Conservation (phyloP, 1,139 yeast genomes). For the Saccharomyces hybrid region DNA sequence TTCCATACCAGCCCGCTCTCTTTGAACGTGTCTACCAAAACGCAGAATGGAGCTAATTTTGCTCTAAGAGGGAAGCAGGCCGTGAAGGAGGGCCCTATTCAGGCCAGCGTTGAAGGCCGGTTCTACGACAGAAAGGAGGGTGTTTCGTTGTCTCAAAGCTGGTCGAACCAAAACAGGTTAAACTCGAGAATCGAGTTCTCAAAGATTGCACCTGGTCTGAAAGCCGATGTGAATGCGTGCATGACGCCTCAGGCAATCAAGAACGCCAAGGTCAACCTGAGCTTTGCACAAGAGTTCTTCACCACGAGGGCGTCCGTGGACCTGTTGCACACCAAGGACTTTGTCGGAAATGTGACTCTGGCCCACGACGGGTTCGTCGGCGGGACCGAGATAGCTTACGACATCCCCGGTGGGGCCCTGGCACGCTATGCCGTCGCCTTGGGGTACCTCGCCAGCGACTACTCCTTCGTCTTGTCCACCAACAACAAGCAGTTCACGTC, state of each 20-base stretch:
- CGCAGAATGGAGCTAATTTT: conserved; percentile 95
- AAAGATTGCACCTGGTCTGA: conserved; percentile 91
- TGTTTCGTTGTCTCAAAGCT: conserved; percentile 89
- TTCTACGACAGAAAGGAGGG: conserved; percentile 92
- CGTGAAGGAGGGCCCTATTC: conserved; percentile 67
- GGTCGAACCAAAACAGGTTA: conserved; percentile 90
- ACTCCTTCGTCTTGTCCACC: conserved; percentile 81
- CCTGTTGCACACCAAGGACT: conserved; percentile 88
- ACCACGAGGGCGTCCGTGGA: conserved; percentile 94
- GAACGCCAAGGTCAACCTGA: conserved; percentile 85
- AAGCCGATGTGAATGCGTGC: conserved; percentile 84
- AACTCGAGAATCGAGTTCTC: conserved; percentile 90
- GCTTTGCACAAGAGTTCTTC: conserved; percentile 87
- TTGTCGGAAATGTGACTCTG: conserved; percentile 89
- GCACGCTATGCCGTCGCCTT: conserved; percentile 91
- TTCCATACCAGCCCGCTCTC: conserved; percentile 85
- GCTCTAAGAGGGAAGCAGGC: conserved; percentile 89
- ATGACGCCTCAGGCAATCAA: conserved; percentile 83
- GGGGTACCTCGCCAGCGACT: conserved; percentile 85
- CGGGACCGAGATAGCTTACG: conserved; percentile 97
- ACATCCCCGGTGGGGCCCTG: conserved; percentile 84
- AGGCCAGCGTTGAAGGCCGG: conserved; percentile 88
- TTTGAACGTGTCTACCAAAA: conserved; percentile 82
- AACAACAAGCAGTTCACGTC: conserved; percentile 85
- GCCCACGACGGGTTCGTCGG: conserved; percentile 96